Percentiles rank a stretch among this genome's conserved stretches.
Conservation (phyloP, 208 protist genomes). For the Trichomonas gallinae region DNA sequence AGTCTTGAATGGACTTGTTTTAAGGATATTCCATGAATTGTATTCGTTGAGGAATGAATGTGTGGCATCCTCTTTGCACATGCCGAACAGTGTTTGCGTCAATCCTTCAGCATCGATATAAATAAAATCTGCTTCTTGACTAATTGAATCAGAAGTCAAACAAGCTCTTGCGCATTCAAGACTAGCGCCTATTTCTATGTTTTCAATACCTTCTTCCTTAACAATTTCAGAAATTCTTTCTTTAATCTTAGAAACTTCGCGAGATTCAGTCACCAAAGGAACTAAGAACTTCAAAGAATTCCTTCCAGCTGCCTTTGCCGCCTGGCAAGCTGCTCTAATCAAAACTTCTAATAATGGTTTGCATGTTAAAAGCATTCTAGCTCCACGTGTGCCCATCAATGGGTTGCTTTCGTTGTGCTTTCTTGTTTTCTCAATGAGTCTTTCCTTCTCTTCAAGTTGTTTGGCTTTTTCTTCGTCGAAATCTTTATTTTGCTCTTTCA, state of each 20-base stretch:
- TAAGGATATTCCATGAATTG: slow-evolving; percentile 64
- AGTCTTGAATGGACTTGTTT: slow-evolving; percentile 69
- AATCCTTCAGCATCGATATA: slow-evolving; percentile 69
- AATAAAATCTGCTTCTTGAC: not conserved
- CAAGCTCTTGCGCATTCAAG: not conserved
- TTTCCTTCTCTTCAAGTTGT: slow-evolving; percentile 32
- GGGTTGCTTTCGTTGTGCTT: slow-evolving; percentile 65
- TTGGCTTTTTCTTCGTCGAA: slow-evolving; percentile 43
- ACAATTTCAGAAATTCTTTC: not conserved
- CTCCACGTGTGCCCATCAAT: slow-evolving; percentile 77
- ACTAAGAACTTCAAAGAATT: not conserved
- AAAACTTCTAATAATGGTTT: slow-evolving; percentile 84
- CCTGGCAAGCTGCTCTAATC: slow-evolving; percentile 36
- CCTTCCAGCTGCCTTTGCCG: not conserved
- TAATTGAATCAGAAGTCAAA: not conserved
- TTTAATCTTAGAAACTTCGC: not conserved
- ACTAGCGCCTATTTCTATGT: not conserved
- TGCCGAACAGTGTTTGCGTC: slow-evolving; percentile 78
- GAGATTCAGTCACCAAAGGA: not conserved
- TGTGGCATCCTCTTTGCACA: slow-evolving; percentile 72
- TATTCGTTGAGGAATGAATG: slow-evolving; percentile 71
- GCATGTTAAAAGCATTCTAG: slow-evolving; percentile 68
- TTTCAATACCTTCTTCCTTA: not conserved
- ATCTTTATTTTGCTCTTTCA: slow-evolving; percentile 50
- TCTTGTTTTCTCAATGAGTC: not conserved